These are phyloP conservation scores for Tricladium varicosporioides DNA, from an alignment of 2,329 filamentous ascomycete genomes.

Conservation along the genomic window DNA sequence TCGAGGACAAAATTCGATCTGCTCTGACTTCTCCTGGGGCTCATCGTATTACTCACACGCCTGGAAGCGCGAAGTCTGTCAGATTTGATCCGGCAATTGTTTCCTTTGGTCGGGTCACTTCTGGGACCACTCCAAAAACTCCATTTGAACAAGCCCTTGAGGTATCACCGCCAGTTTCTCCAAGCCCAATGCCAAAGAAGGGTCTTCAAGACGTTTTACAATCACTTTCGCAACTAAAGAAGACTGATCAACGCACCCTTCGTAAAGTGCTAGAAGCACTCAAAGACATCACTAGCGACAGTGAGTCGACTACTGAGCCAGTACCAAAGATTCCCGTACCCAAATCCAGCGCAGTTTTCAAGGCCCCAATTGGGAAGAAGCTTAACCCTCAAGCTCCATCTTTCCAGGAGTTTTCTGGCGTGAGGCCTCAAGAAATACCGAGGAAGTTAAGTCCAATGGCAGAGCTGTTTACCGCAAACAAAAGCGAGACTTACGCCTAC, in stretches of 20 bases:
- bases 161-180: background rate
- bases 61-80: slow-evolving; percentile 19
- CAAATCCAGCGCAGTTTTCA: background rate
- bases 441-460: background rate
- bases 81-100: slow-evolving; percentile 26
- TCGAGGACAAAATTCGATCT: slow-evolving; percentile 15
- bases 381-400: slow-evolving; percentile 23
- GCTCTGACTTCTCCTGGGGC: slow-evolving; percentile 7
- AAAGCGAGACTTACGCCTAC: background rate
- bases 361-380: slow-evolving; percentile 1
- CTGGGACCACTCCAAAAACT: background rate
- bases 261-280: slow-evolving; percentile 22
- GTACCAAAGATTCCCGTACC: background rate
- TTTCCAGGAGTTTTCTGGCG: slow-evolving; percentile 9
- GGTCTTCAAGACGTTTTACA: slow-evolving; percentile 13
- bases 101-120: slow-evolving; percentile 11
- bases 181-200: slow-evolving; percentile 1
- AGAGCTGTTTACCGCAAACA: background rate
- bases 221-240: slow-evolving; percentile 19
- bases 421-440: slow-evolving; percentile 7
- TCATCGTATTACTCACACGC: slow-evolving; percentile 1
- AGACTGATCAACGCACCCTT: slow-evolving; percentile 18
- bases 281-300: slow-evolving; percentile 15
- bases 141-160: background rate
- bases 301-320: slow-evolving; percentile 6